Evolutionary conservation across 805 yeast genomes (phyloP).

Genomic region (Candida ulmi): DNA sequence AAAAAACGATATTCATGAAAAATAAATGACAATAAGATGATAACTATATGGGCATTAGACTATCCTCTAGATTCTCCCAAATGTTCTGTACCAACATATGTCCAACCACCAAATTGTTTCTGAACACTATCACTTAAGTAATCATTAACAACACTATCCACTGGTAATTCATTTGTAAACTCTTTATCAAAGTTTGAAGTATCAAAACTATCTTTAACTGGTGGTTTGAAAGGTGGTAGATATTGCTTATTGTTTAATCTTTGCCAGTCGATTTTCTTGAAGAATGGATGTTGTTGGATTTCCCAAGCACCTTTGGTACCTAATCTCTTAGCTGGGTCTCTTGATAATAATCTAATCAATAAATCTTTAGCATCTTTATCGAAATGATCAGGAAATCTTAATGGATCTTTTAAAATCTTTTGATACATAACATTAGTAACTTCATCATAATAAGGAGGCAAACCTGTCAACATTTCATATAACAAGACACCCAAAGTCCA

Average conservation of each 20-base stretch:
- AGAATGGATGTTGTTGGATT: slow-evolving; percentile 80
- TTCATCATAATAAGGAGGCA: slow-evolving; percentile 96
- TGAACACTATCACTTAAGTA: slow-evolving; percentile 92
- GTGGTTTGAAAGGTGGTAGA: slow-evolving; percentile 93
- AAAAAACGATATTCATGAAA: too few species aligned
- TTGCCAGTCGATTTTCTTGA: slow-evolving; percentile 85
- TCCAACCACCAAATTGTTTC: slow-evolving; percentile 98
- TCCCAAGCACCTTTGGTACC: slow-evolving; percentile 78
- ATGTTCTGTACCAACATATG: slow-evolving; percentile 71
- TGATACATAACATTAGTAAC: slow-evolving; percentile 90
- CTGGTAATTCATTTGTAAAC: slow-evolving; percentile 88
- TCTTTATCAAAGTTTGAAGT: slow-evolving; percentile 92
- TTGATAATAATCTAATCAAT: slow-evolving; percentile 64
- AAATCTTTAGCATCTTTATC: slow-evolving; percentile 83
- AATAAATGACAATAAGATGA: too few species aligned
- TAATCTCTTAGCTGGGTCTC: slow-evolving; percentile 79
- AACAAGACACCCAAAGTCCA: slow-evolving; percentile 95
- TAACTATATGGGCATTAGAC: too few species aligned
- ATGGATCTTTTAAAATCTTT: slow-evolving; percentile 84
- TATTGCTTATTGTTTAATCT: slow-evolving; percentile 79
- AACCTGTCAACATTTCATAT: slow-evolving; percentile 94
- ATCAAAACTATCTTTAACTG: slow-evolving; percentile 78
- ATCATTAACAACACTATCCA: slow-evolving; percentile 93
- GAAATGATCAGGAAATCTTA: slow-evolving; percentile 83
- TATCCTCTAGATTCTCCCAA: slow-evolving; percentile 25